Percentiles rank a stretch among this genome's conserved stretches.
Conservation (phyloP, 441 rosid genomes). For the Brassica balearica region DNA sequence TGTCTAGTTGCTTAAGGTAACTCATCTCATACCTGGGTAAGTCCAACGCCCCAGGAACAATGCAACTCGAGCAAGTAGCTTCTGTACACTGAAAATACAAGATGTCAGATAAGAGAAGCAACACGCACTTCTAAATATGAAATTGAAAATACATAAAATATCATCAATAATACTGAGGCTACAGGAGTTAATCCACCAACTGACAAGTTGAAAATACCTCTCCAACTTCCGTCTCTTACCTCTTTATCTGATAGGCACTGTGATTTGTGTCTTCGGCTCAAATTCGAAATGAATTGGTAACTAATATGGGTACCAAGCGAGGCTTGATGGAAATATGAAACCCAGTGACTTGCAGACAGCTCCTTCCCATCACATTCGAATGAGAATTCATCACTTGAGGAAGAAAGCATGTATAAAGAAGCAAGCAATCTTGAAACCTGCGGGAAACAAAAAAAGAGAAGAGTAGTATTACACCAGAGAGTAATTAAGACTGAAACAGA, state of each 20-base stretch:
- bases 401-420: constrained; percentile 62
- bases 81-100: constrained; percentile 40
- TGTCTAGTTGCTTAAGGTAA: constrained; percentile 28
- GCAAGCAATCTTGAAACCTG: constrained; percentile 91
- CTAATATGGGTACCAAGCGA: constrained; percentile 82
- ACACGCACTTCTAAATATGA: constrained; percentile 15
- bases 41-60: constrained; percentile 49
- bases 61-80: constrained; percentile 49
- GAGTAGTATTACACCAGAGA: constrained; percentile 24
- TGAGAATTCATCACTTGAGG: constrained; percentile 57
- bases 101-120: constrained; percentile 28
- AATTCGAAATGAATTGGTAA: constrained; percentile 63
- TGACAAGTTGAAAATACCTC: constrained; percentile 32
- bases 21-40: constrained; percentile 52
- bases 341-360: constrained; percentile 88
- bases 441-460: constrained; percentile 25
- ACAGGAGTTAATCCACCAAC: constrained; percentile 22
- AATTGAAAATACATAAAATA: not conserved
- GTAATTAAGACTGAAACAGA: constrained; percentile 26
- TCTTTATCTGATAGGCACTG: constrained; percentile 43
- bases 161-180: constrained; percentile 19
- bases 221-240: constrained; percentile 48
- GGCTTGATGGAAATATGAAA: constrained; percentile 95
- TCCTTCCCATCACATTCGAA: constrained; percentile 54
- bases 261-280: constrained; percentile 50